Evolutionary conservation across 2,329 filamentous ascomycete species (phyloP), one percentile per base, ranked within the genome.

Genomic region (Biscogniauxia mediterranea): DNA sequence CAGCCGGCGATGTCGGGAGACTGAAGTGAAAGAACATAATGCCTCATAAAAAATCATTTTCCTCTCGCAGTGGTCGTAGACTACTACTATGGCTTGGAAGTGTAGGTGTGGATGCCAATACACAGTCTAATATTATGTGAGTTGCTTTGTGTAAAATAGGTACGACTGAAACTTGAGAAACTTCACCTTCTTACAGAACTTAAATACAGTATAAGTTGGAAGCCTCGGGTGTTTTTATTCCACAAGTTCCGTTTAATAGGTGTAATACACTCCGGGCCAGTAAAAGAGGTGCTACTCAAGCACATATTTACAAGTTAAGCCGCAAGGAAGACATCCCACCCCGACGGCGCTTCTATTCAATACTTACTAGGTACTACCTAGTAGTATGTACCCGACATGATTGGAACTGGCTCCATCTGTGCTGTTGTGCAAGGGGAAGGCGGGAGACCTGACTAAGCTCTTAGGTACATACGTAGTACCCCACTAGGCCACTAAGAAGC

Each of bases 381-480:
- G n/a, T n/a, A n/a, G n/a, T n/a, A n/a, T n/a, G n/a, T n/a, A n/a
- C n/a, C n/a, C n/a, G n/a, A n/a, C n/a, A n/a, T n/a, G n/a, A n/a
- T 23, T 23, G 23, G 23, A 5, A 23, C 23, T 23, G 23, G 23
- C 23, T 32, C 28, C 28, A 9, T 59, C 21, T n/a, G 38, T 23
- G 61, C 60, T 28, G 58, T 26, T 49, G 32, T 21, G 50, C 19
- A 59, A 60, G 64, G 56, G 63, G 64, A 58, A 64, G 67, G 68
- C 66, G 72, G 67, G 68, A n/a, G 64, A 67, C 66, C 66, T 73
- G 71, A 73, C 71, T 73, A 74, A 74, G 71, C 72, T 73, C 66
- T 70, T 64, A 52, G 50, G 19, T 23, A n/a, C n/a, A n/a, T n/a
- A n/a, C n/a, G n/a, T n/a, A n/a, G n/a, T n/a, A 52, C 65, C 67